phyloP scores from a whole-genome alignment of 306 rosid genomes.

The Hippophae tibetana region DNA sequence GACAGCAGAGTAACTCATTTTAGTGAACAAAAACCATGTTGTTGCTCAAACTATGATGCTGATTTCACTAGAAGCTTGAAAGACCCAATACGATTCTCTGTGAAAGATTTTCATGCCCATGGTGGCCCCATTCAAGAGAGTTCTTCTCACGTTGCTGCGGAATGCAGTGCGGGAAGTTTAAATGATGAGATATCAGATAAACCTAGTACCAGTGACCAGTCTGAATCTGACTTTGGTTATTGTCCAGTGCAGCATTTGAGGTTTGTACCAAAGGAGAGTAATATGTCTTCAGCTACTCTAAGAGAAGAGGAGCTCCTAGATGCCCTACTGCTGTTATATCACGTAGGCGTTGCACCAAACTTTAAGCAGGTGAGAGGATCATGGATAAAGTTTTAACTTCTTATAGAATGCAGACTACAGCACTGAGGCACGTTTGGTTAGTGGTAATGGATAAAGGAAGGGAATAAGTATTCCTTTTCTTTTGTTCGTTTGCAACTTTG shows the following conservation, averaged over 20 bases:
- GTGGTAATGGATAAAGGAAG: too few species aligned
- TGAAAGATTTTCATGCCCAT: conserved; percentile 62
- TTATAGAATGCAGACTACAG: not conserved
- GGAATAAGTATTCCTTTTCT: too few species aligned
- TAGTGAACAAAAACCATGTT: conserved; percentile 77
- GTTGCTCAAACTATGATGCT: conserved; percentile 75
- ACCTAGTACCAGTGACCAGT: conserved; percentile 67
- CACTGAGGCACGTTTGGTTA: too few species aligned
- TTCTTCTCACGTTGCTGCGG: conserved; percentile 63
- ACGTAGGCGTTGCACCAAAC: conserved; percentile 69
- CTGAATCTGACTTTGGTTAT: conserved; percentile 61
- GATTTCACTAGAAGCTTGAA: conserved; percentile 59
- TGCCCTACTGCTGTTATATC: conserved; percentile 59
- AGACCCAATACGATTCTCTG: conserved; percentile 46
- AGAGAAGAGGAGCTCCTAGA: conserved; percentile 78
- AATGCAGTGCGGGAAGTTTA: conserved; percentile 67
- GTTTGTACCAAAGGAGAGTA: conserved; percentile 47
- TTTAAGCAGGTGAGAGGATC: conserved; percentile 63
- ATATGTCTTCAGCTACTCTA: conserved; percentile 46
- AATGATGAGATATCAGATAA: conserved; percentile 67
- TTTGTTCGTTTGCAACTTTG: too few species aligned
- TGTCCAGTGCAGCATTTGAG: conserved; percentile 34
- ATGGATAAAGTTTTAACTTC: not conserved
- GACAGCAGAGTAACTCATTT: conserved; percentile 75
- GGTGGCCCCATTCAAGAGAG: conserved; percentile 58